phyloP scores from a whole-genome alignment of 768 basidiomycete genomes.

The Tephrocybe sp. region DNA sequence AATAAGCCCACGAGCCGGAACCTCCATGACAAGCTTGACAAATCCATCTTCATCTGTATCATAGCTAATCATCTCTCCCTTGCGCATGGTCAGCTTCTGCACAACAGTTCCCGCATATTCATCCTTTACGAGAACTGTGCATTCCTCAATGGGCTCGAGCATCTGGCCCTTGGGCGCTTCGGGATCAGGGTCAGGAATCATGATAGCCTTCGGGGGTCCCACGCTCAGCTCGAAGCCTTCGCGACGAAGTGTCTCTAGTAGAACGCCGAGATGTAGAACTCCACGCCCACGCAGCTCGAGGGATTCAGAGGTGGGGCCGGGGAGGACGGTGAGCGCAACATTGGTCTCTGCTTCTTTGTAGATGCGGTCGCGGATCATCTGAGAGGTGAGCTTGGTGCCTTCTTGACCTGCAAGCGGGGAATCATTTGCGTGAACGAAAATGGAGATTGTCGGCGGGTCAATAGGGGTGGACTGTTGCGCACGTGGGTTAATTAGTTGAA shows the following conservation, averaged over 20 bases:
- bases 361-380: conserved; percentile 45
- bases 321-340: conserved; percentile 45
- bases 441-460: conserved; percentile 48
- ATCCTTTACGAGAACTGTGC: conserved; percentile 42
- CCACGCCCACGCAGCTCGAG: conserved; percentile 48
- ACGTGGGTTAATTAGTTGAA: neutral
- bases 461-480: conserved; percentile 38
- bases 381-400: conserved; percentile 47
- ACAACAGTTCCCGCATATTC: conserved; percentile 46
- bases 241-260: conserved; percentile 45
- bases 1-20: conserved; percentile 46
- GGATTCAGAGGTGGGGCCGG: conserved; percentile 47
- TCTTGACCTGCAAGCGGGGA: conserved; percentile 44
- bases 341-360: conserved; percentile 51
- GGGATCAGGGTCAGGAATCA: conserved; percentile 39
- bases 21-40: conserved; percentile 45
- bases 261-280: conserved; percentile 48
- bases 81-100: conserved; percentile 49
- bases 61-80: conserved; percentile 45
- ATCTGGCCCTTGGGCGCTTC: conserved; percentile 24
- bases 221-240: conserved; percentile 48
- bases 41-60: conserved; percentile 45
- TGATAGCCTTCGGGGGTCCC: conserved; percentile 48
- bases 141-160: conserved; percentile 48
- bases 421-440: conserved; percentile 45